A percentile compares a stretch with the other conserved stretches of the same genome.
phyloP scores from a whole-genome alignment of 306 rosid species.

The Echinosophora koreensis region DNA sequence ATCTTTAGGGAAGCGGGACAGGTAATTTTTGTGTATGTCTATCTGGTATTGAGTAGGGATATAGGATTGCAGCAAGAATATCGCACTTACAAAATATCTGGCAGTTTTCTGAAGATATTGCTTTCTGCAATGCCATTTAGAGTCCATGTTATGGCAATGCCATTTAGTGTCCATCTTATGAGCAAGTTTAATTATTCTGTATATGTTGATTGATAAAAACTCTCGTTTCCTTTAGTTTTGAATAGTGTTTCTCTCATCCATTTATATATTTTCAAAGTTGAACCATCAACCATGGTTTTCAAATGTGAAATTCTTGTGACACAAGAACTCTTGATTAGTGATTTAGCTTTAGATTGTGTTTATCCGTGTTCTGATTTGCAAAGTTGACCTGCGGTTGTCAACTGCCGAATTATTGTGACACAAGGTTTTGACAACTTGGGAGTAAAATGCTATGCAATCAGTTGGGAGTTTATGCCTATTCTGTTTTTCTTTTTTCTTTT shows the following conservation, averaged over 20 bases:
- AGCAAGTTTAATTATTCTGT: too few species aligned
- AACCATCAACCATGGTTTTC: too few species aligned
- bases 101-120: background rate
- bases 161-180: too few species aligned
- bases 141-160: too few species aligned
- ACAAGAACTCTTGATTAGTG: too few species aligned
- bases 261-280: too few species aligned
- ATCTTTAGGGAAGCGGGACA: background rate
- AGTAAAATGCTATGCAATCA: background rate
- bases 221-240: too few species aligned
- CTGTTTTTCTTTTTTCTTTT: too few species aligned
- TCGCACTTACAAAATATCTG: background rate
- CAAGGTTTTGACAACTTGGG: background rate
- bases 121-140: background rate
- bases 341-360: background rate
- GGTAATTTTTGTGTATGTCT: background rate
- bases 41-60: background rate
- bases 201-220: too few species aligned
- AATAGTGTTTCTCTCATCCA: too few species aligned
- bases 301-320: too few species aligned
- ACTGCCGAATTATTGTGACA: background rate
- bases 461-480: background rate
- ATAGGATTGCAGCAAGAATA: background rate
- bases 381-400: background rate
- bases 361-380: background rate